Conservation (phyloP, 371 early-diverging fungal species). For the Gilbertella persicaria region DNA sequence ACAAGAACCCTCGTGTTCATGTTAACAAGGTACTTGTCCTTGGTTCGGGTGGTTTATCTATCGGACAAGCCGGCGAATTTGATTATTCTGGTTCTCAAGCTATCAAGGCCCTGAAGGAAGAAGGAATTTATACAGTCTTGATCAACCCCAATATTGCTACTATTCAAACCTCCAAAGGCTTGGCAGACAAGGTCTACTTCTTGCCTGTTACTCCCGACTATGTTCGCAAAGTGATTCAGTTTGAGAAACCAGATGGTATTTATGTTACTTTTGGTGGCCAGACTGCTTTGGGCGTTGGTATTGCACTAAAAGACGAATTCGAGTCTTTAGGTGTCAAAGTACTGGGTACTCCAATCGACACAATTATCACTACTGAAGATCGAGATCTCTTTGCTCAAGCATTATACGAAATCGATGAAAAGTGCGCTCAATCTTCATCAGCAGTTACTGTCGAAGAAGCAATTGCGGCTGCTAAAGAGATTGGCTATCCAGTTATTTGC, state of each 20-base stretch:
- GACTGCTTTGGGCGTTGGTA: constrained; percentile 92
- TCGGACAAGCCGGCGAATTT: constrained; percentile 98
- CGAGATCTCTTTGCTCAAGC: constrained; percentile 91
- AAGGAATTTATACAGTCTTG: constrained; percentile 88
- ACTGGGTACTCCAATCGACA: constrained; percentile 90
- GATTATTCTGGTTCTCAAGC: constrained; percentile 97
- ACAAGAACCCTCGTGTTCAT: constrained; percentile 54
- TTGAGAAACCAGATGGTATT: constrained; percentile 95
- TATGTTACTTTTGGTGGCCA: constrained; percentile 96
- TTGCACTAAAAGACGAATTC: constrained; percentile 86
- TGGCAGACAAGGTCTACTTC: constrained; percentile 96
- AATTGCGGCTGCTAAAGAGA: constrained; percentile 74
- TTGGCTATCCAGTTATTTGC: constrained; percentile 93
- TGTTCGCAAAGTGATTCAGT: constrained; percentile 90
- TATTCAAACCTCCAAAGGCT: constrained; percentile 92
- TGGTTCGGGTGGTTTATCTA: constrained; percentile 94
- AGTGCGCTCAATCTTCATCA: constrained; percentile 81
- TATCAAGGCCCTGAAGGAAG: constrained; percentile 96
- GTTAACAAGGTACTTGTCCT: constrained; percentile 91
- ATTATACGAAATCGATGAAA: constrained; percentile 81
- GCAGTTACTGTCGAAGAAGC: constrained; percentile 84
- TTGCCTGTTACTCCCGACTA: constrained; percentile 92
- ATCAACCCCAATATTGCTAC: constrained; percentile 98
- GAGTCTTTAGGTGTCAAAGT: constrained; percentile 85
- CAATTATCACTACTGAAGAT: constrained; percentile 92